Evolutionary conservation across 257 asterid species (phyloP), one percentile per base, ranked within the genome.

Genomic region (Solanum medicagineum): DNA sequence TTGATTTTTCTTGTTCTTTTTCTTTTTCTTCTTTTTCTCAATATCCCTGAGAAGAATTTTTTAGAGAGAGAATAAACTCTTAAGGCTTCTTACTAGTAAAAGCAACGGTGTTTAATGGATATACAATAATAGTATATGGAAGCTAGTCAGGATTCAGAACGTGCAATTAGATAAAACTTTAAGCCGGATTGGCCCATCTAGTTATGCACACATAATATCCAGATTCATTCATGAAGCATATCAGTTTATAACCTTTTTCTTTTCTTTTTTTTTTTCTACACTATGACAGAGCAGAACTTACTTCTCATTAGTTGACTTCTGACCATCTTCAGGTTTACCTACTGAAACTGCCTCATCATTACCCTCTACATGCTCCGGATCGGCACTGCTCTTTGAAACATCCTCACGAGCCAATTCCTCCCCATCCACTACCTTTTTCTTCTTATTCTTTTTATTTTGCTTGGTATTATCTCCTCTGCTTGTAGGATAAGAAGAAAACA

Each of bases 21-120:
- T 94, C 92, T 90, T 91, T 88, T 90, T 90, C 90, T 90, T 92
- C 87, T 90, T 89, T 83, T 89, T 93, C 88, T 89, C 93, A 85
- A 93, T 90, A 66, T 73, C 86, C 81, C 91, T 89, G 73, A 68
- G 86, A 26, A 73, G 5, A 80, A 86, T 55, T 13, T 10, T 86
- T 80, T 62, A 51, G 36, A 47, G 62, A 44, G 26, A 49, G 20
- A 9, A 24, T 77, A 13, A 12, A 71, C 55, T 42, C 51, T 10
- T 10, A 49, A 77, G 82, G 60, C 63, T 8, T 77, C 63, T 77
- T 51, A 77, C 26, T 15, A 49, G 62, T 77, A 77, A 77, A 24
- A 49, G 44, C 26, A 24, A 77, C 9, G 60, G 12, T 22, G 45
- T 4, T 49, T 6, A 26, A 75, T 24, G 49, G 49, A 49, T 26